Base-by-base conservation (phyloP, 768 basidiomycete genomes). In the Lentinula raphanica region DNA sequence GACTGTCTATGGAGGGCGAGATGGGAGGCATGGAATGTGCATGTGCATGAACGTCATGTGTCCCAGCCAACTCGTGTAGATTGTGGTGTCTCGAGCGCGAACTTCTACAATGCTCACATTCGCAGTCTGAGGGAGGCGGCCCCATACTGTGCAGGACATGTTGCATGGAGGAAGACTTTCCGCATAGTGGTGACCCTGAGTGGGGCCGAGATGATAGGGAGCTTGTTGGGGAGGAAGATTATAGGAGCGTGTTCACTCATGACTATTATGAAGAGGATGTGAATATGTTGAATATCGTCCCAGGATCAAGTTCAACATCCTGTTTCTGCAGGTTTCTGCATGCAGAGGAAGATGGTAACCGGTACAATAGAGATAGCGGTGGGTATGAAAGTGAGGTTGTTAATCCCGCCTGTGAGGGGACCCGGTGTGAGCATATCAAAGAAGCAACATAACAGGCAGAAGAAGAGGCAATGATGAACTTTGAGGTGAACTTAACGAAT, bases 61-160 rank as follows among this genome's bases (percentile, higher is more conserved):
- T 67, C 48, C 66, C 65, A 51, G 70, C 60, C 58, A 73, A 63
- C 54, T 83, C 80, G 28, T 56, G 54, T n/a, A 56, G 17, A 13
- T 56, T 42, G 27, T 79, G 77, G 38, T 81, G 80, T 65, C 82
- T 74, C 31, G 78, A 65, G 46, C 81, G 69, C 31, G 54, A 56
- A n/a, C 40, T 19, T 58, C n/a, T n/a, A n/a, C n/a, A n/a, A n/a
- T n/a, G n/a, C n/a, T 53, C 36, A 19, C 63, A 54, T 44, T 75
- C 74, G 54, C 72, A 59, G 28, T 75, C 82, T 23, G 78, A 71
- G 32, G 77, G 69, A 40, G 79, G 77, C 23, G 82, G 83, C n/a
- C n/a, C n/a, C n/a, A n/a, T n/a, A 62, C 81, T 84, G 59, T 78
- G 79, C 60, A 78, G 65, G 55, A 71, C 71, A 60, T 77, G 80